Conservation (phyloP, 2,329 filamentous ascomycete genomes). For the Penicillium sp. region DNA sequence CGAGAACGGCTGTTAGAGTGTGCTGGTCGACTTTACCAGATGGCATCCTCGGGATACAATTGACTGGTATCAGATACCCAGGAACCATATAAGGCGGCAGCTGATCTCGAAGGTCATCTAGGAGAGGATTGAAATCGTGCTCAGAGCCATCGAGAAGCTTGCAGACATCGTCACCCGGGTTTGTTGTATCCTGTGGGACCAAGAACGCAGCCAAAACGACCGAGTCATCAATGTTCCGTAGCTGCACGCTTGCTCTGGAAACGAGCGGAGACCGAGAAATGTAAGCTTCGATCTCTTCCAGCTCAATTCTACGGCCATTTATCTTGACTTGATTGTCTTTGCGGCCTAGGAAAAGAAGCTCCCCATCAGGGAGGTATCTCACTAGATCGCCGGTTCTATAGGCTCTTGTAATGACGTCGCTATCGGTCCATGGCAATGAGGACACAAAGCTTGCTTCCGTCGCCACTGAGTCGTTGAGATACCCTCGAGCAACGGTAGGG, state of each 20-base stretch:
- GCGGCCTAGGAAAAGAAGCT: constrained; percentile 31
- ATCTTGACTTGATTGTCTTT: constrained; percentile 39
- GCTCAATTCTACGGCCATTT: constrained; percentile 37
- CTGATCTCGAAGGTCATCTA: not conserved
- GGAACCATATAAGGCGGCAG: not conserved
- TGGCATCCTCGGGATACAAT: not conserved
- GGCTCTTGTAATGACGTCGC: not conserved
- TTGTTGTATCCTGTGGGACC: not conserved
- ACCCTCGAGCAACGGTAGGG: not conserved
- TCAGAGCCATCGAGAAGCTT: not conserved
- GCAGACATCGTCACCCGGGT: not conserved
- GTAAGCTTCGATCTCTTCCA: constrained; percentile 31
- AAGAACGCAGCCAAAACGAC: not conserved
- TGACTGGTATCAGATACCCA: not conserved
- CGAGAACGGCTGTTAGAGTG: not conserved
- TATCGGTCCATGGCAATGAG: not conserved
- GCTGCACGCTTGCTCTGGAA: not conserved
- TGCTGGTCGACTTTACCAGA: not conserved
- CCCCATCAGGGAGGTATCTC: constrained; percentile 28
- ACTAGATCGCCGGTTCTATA: not conserved
- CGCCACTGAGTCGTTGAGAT: not conserved
- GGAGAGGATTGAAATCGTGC: not conserved
- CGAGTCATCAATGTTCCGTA: not conserved
- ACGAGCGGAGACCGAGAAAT: not conserved
- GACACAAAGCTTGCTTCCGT: not conserved